A percentile compares a stretch with the other conserved stretches of the same genome.
phyloP scores from a whole-genome alignment of 805 yeast species.

The Candida coleopterorum region DNA sequence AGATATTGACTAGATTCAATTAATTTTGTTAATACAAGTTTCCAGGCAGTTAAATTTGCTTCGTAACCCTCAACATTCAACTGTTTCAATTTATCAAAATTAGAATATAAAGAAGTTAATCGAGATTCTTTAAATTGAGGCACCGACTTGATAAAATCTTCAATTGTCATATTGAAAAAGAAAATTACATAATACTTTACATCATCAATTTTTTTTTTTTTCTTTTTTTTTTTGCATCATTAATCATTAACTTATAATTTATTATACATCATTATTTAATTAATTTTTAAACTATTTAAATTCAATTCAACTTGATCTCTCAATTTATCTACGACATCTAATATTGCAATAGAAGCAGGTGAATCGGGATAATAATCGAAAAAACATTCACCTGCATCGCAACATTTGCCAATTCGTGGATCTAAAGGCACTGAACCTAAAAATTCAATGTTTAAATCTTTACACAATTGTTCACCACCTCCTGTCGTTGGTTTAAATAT shows the following conservation, averaged over 20 bases:
- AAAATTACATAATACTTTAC: not conserved
- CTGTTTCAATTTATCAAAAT: slow-evolving; percentile 24
- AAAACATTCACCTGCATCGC: slow-evolving; percentile 84
- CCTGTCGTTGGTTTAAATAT: slow-evolving; percentile 96
- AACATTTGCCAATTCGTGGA: slow-evolving; percentile 85
- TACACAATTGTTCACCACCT: slow-evolving; percentile 82
- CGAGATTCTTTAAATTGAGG: slow-evolving; percentile 24
- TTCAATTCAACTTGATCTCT: slow-evolving; percentile 48
- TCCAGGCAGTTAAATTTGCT: slow-evolving; percentile 40
- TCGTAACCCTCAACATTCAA: slow-evolving; percentile 40
- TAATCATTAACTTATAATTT: too few relatives aligned
- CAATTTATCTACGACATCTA: slow-evolving; percentile 73
- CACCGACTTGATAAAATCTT: slow-evolving; percentile 12
- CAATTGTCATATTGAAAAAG: slow-evolving; percentile 4
- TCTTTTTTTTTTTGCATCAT: too few relatives aligned
- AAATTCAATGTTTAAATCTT: slow-evolving; percentile 72
- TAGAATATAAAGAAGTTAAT: slow-evolving; percentile 31
- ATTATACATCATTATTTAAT: slow-evolving; percentile 1
- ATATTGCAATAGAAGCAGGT: slow-evolving; percentile 84
- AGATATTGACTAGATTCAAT: slow-evolving; percentile 12
- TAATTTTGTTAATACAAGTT: slow-evolving; percentile 15
- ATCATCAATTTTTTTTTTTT: too few relatives aligned
- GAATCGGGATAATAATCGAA: slow-evolving; percentile 82
- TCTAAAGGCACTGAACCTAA: slow-evolving; percentile 93
- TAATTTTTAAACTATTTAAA: slow-evolving; percentile 6